Base-by-base conservation (phyloP, 2,329 filamentous ascomycete genomes). In the Colletotrichum ledebouriae region DNA sequence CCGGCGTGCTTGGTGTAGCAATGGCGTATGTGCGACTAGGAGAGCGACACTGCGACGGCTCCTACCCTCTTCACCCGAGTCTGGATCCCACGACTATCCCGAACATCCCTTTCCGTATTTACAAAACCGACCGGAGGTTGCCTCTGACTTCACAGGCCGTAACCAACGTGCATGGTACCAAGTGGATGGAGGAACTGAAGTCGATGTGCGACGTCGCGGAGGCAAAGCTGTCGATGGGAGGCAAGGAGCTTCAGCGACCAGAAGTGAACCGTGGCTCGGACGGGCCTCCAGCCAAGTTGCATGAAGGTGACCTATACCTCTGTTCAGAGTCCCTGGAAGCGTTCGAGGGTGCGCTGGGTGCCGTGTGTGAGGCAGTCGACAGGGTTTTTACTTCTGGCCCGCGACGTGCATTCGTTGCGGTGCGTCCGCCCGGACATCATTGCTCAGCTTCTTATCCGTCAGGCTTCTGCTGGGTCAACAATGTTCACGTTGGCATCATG, bases 391-490 rank as follows among this genome's bases (percentile, higher is more conserved):
- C 81, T 2, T 80, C 81, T 3, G 86, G 89, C 6, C 90, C 91
- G 22, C 89, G 87, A 52, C 89, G 94, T 63, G 94, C 94, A 0
- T 99, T 99, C 77, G 94, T 98, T 57, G 94, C 92, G 33, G 92
- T 98, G 57, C 90, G 96, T 37, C 96, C 96, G 4, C 96, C 96
- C 0, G 96, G 96, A 1, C 96, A 99, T 77, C 96, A 99, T 76
- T 99, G 96, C 80, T 97, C 95, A 2, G 89, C 93, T 4, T 89
- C 92, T 57, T 91, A 92, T 73, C 96, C 96, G 0, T 98, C 95
- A 2, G 96, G 96, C 0, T 99, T 99, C 77, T 99, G 96, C 81
- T 99, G 96, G 95, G 82, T 99, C 58, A 99, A 99, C 79, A 99
- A 99, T 76, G 94, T 99, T 0, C 95, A 98, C 76, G 93, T 99